Evolutionary conservation across 2,329 filamentous ascomycete species (phyloP).

Genomic region (Fonsecaea erecta): DNA sequence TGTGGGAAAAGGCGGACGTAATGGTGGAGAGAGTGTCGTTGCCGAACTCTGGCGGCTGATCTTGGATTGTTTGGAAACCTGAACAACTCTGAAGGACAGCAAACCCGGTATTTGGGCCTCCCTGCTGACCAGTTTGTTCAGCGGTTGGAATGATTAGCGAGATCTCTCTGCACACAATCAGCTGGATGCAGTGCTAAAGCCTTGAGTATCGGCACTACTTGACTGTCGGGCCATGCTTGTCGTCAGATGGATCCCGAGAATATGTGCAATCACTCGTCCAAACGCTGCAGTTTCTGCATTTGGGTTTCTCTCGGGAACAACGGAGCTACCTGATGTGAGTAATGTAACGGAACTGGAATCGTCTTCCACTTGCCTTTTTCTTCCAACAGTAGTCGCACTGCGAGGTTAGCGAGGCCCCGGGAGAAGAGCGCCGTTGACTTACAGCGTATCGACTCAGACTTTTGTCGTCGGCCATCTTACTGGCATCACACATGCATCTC

Average conservation of each 20-base stretch:
- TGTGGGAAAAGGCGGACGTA: slow-evolving; percentile 2
- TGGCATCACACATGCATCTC: background rate
- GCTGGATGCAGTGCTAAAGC: background rate
- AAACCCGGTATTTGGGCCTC: background rate
- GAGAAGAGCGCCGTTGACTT: background rate
- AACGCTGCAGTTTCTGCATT: slow-evolving; percentile 14
- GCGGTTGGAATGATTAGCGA: background rate
- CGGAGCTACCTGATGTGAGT: background rate
- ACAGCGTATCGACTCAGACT: slow-evolving; percentile 4
- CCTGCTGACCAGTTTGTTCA: background rate
- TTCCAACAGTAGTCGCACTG: slow-evolving; percentile 19
- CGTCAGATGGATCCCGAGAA: slow-evolving; percentile 6
- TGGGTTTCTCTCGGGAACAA: slow-evolving; percentile 16
- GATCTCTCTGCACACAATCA: background rate
- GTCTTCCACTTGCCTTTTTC: slow-evolving; percentile 10
- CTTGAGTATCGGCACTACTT: background rate
- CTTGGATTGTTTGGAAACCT: background rate
- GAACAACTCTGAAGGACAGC: background rate
- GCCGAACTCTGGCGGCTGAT: background rate
- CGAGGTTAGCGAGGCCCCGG: background rate
- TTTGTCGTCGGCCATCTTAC: slow-evolving; percentile 1
- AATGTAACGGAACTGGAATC: background rate
- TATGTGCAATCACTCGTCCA: slow-evolving; percentile 15
- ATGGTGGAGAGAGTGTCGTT: slow-evolving; percentile 3
- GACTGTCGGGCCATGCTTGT: background rate